phyloP scores from a whole-genome alignment of 2,329 filamentous ascomycete species.

The Xylariaceae sp. region DNA sequence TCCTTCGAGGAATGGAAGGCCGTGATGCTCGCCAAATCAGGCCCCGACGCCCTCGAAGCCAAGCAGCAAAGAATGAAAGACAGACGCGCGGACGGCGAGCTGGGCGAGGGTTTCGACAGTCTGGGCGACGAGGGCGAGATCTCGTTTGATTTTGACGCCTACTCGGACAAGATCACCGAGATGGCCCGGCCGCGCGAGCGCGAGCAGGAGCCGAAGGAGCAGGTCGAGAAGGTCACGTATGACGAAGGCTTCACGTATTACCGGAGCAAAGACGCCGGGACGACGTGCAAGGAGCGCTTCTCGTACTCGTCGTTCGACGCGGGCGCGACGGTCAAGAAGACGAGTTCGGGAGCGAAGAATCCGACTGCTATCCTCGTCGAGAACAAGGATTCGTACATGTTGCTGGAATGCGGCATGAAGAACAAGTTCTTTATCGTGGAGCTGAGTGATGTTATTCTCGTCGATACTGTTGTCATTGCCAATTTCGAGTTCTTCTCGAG shows the following conservation, averaged over 20 bases:
- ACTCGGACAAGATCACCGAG: constrained; percentile 43
- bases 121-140: constrained; percentile 88
- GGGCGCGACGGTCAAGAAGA: constrained; percentile 87
- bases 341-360: constrained; percentile 79
- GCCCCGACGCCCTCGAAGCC: constrained; percentile 65
- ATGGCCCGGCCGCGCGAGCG: constrained; percentile 30
- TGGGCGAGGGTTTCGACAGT: constrained; percentile 64
- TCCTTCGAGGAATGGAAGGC: constrained; percentile 99
- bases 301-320: constrained; percentile 98
- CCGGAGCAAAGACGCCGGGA: constrained; percentile 87
- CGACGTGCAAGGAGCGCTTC: constrained; percentile 95
- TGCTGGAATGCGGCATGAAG: constrained; percentile 77
- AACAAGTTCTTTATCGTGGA: constrained; percentile 96
- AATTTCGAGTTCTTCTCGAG: constrained; percentile 99
- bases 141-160: constrained; percentile 48
- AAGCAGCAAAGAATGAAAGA: constrained; percentile 55
- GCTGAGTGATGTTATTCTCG: constrained; percentile 76
- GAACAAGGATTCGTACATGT: constrained; percentile 98
- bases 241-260: constrained; percentile 49
- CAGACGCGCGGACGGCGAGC: constrained; percentile 44
- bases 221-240: constrained; percentile 41
- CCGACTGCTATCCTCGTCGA: constrained; percentile 84
- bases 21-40: constrained; percentile 79
- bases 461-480: constrained; percentile 93
- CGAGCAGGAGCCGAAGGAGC: constrained; percentile 28